Percentiles rank a stretch among this genome's conserved stretches.
phyloP scores from a whole-genome alignment of 805 yeast species.

The Saccharomyces kudriavzevii region DNA sequence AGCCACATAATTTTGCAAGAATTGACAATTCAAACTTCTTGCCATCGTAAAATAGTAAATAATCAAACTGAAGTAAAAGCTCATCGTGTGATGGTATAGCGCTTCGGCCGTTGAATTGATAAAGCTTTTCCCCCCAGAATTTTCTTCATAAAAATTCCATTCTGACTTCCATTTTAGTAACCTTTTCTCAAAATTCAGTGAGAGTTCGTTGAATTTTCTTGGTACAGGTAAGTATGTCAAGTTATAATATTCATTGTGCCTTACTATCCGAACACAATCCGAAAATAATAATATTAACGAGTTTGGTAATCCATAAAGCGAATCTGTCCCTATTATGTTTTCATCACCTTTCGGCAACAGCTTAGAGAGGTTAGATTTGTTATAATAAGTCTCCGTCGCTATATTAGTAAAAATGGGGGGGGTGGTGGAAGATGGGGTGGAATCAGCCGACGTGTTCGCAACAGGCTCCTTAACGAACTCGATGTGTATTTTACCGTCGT shows the following conservation, averaged over 20 bases:
- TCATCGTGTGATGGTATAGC: constrained; percentile 69
- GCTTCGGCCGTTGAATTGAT: constrained; percentile 46
- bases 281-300: constrained; percentile 65
- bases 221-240: constrained; percentile 19
- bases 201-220: constrained; percentile 14
- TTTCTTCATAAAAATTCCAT: constrained; percentile 49
- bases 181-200: constrained; percentile 39
- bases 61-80: constrained; percentile 64
- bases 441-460: neutral
- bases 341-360: constrained; percentile 40
- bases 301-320: constrained; percentile 77
- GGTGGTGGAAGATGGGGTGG: constrained; percentile 3
- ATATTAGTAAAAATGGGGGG: constrained; percentile 38
- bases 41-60: constrained; percentile 66
- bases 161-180: constrained; percentile 63
- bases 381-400: constrained; percentile 32
- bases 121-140: constrained; percentile 16
- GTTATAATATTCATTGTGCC: constrained; percentile 48
- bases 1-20: constrained; percentile 54
- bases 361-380: neutral
- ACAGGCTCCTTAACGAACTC: constrained; percentile 28
- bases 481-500: constrained; percentile 41
- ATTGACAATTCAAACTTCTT: constrained; percentile 44
- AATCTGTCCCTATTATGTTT: constrained; percentile 63
- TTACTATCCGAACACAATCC: constrained; percentile 58